phyloP scores from a whole-genome alignment of 2,329 filamentous ascomycete genomes.

The Rhynchosporium agropyri region DNA sequence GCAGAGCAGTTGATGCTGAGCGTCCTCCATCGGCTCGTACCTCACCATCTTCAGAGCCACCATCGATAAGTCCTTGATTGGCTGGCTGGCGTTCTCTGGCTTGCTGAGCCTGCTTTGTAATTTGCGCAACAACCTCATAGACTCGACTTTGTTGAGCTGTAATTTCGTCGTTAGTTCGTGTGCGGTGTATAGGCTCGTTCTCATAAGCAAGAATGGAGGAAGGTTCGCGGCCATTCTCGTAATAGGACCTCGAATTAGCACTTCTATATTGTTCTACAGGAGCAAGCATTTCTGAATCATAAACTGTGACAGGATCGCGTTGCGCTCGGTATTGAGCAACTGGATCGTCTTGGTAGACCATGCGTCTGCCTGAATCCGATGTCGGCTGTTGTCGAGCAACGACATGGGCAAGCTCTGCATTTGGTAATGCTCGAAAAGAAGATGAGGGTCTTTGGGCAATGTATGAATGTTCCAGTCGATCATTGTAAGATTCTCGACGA shows the following conservation, averaged over 20 bases:
- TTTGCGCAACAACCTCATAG: constrained; percentile 38
- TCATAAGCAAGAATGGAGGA: neutral
- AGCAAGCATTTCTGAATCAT: constrained; percentile 22
- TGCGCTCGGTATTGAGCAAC: constrained; percentile 28
- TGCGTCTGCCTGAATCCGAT: constrained; percentile 25
- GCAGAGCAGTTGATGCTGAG: constrained; percentile 18
- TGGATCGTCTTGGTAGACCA: constrained; percentile 32
- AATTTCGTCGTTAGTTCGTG: constrained; percentile 28
- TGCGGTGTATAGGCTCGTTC: constrained; percentile 3
- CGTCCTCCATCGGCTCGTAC: constrained; percentile 34
- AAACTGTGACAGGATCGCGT: constrained; percentile 29
- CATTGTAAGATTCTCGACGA: constrained; percentile 23
- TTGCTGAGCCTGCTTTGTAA: constrained; percentile 38
- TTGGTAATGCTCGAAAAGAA: constrained; percentile 18
- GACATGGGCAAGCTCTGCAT: constrained; percentile 28
- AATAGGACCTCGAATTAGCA: constrained; percentile 28
- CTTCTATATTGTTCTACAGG: constrained; percentile 24
- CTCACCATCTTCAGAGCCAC: constrained; percentile 46
- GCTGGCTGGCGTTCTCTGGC: constrained; percentile 28
- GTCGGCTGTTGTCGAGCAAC: constrained; percentile 31
- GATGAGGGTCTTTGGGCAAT: constrained; percentile 27
- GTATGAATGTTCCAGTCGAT: constrained; percentile 20
- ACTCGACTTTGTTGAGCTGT: constrained; percentile 34
- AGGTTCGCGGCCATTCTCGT: constrained; percentile 27
- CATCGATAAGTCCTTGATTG: constrained; percentile 34